A percentile compares a stretch with the other conserved stretches of the same genome.
These are phyloP conservation scores for Leavenworthia alabamica DNA, from an alignment of 345 rosid genomes.

Conservation along the genomic window DNA sequence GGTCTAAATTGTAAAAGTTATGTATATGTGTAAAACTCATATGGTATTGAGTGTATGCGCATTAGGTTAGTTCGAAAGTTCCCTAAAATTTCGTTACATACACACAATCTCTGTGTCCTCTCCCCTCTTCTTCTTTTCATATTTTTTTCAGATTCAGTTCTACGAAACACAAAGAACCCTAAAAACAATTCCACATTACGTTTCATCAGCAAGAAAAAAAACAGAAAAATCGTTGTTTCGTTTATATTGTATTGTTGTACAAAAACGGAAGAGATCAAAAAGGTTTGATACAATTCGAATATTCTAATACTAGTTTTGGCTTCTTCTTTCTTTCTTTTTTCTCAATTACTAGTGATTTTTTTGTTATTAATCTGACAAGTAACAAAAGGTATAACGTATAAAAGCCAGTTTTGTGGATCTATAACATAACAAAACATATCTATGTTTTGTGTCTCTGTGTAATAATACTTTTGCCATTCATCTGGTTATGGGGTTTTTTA, in stretches of 20 bases:
- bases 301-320: background rate
- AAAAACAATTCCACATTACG: too few species aligned
- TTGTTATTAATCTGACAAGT: too few species aligned
- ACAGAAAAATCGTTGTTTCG: background rate
- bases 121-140: background rate
- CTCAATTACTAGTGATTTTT: background rate
- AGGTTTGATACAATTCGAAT: constrained; percentile 20
- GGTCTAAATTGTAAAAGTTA: background rate
- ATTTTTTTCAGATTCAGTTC: constrained; percentile 17
- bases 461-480: too few species aligned
- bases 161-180: constrained; percentile 20
- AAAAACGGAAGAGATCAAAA: constrained; percentile 13
- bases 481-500: too few species aligned
- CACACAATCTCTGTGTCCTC: background rate
- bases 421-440: too few species aligned
- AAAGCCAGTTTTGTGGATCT: background rate
- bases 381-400: constrained; percentile 16
- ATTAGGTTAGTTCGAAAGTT: background rate
- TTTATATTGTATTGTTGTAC: constrained; percentile 3
- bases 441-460: too few species aligned
- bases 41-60: background rate
- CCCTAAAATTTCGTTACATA: constrained; percentile 17
- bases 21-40: background rate
- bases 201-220: background rate
- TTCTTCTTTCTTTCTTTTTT: background rate